Evolutionary conservation across 1,139 yeast genomes (phyloP).

Genomic region (Geotrichum fermentans): DNA sequence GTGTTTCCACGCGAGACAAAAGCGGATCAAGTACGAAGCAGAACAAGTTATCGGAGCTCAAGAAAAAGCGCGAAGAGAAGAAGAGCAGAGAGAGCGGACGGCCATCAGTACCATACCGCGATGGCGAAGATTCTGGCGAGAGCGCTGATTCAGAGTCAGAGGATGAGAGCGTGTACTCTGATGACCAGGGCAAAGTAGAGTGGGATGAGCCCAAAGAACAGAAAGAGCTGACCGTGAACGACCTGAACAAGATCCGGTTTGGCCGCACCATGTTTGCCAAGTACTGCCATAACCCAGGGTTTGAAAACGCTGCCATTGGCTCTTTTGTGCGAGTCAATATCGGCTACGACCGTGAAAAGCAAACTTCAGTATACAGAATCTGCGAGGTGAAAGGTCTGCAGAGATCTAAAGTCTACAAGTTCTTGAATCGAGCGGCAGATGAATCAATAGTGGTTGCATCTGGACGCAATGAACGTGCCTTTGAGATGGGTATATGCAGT

Average conservation of each 20-base stretch:
- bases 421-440: constrained; percentile 41
- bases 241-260: constrained; percentile 64
- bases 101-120: constrained; percentile 21
- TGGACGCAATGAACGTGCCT: constrained; percentile 64
- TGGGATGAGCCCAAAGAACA: constrained; percentile 47
- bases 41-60: constrained; percentile 72
- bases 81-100: constrained; percentile 34
- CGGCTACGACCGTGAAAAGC: constrained; percentile 61
- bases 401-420: constrained; percentile 56
- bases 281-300: constrained; percentile 77
- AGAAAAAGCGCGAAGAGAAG: constrained; percentile 72
- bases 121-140: constrained; percentile 25
- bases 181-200: constrained; percentile 43
- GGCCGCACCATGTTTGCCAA: constrained; percentile 74
- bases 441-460: constrained; percentile 50
- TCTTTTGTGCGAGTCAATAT: constrained; percentile 79
- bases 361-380: constrained; percentile 70
- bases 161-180: constrained; percentile 33
- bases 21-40: constrained; percentile 40
- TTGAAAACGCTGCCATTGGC: constrained; percentile 62
- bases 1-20: constrained; percentile 30
- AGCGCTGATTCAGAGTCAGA: constrained; percentile 28
- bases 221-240: constrained; percentile 46
- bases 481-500: constrained; percentile 72
- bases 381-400: constrained; percentile 68